phyloP scores from a whole-genome alignment of 1,284 basidiomycete genomes.

The Butyriboletus appendiculatus region DNA sequence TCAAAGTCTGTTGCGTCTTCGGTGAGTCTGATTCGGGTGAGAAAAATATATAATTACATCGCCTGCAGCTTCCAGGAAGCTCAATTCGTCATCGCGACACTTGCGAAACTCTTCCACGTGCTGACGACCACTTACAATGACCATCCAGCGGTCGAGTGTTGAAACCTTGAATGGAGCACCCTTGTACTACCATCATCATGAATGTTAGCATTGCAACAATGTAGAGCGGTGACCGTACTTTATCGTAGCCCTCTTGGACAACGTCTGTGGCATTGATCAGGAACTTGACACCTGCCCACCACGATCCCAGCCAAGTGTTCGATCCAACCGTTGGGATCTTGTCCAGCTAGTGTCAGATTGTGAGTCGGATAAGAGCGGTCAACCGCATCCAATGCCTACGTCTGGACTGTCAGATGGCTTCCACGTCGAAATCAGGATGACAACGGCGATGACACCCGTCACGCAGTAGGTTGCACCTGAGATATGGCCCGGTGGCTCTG shows the following conservation, averaged over 20 bases:
- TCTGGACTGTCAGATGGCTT: neutral
- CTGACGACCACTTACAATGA: slow-evolving; percentile 39
- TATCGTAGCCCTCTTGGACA: slow-evolving; percentile 28
- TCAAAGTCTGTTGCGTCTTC: neutral
- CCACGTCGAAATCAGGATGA: neutral
- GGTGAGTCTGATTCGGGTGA: neutral
- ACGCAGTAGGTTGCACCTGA: neutral
- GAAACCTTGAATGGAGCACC: slow-evolving; percentile 45
- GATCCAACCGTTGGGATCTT: slow-evolving; percentile 29
- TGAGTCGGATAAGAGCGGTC: neutral
- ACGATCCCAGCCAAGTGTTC: slow-evolving; percentile 21
- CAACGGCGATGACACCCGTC: neutral
- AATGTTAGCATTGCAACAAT: neutral
- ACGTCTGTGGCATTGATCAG: slow-evolving; percentile 8
- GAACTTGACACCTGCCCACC: slow-evolving; percentile 14
- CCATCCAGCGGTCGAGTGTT: slow-evolving; percentile 39
- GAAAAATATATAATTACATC: slow-evolving; percentile 3
- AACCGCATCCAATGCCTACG: neutral
- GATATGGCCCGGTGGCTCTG: neutral
- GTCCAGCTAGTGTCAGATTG: slow-evolving; percentile 9
- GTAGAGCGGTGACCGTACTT: slow-evolving; percentile 5
- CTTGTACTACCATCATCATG: slow-evolving; percentile 33
- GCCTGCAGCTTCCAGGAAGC: neutral
- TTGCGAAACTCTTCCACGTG: slow-evolving; percentile 44
- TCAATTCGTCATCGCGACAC: slow-evolving; percentile 37